Evolutionary conservation across 2,329 filamentous ascomycete species (phyloP), one percentile per base, ranked within the genome.

Genomic region (Cordyceps javanica): DNA sequence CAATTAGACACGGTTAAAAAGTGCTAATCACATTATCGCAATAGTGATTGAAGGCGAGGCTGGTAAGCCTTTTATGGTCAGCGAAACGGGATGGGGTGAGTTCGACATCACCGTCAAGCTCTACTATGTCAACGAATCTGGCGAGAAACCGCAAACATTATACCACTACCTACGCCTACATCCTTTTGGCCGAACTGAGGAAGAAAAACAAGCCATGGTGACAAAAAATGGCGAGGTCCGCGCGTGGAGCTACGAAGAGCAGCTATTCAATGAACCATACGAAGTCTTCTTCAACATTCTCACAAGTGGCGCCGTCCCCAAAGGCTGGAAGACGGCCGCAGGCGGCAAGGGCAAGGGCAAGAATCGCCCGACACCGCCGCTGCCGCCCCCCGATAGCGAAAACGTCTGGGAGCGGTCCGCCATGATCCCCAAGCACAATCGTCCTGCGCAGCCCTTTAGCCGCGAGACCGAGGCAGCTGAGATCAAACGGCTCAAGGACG

Each of bases 261-360:
- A 97, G 63, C 82, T 97, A 51, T 99, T 99, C 80, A 97, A 96
- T 74, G 94, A 99, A 72, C 94, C 94, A 0, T 94, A 91, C 65
- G 90, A 96, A 72, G 84, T 89, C 46, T 93, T 99, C 68, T 97
- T 90, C 73, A 90, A 96, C 61, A 79, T 90, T 28, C 78, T 99
- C 60, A 97, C 91, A 2, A 80, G 82, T 6, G 90, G 90, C 60
- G 83, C 86, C 26, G 83, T 79, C 5, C 77, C 78, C 52, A 77
- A 75, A 62, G 73, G 73, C 62, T 77, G 71, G 67, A 67, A 71
- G 62, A 61, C 70, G 49, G 48, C 65, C 52, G 51, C 59, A 68
- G 67, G 68, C 52, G 80, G 81, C 28, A 83, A 86, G 63, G 77
- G 76, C 26, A 79, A 78, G 65, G 69, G 67, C 5, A 79, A 70